Evolutionary conservation across 345 rosid species (phyloP), one percentile per base, ranked within the genome.

Genomic region (Citrus maxima): DNA sequence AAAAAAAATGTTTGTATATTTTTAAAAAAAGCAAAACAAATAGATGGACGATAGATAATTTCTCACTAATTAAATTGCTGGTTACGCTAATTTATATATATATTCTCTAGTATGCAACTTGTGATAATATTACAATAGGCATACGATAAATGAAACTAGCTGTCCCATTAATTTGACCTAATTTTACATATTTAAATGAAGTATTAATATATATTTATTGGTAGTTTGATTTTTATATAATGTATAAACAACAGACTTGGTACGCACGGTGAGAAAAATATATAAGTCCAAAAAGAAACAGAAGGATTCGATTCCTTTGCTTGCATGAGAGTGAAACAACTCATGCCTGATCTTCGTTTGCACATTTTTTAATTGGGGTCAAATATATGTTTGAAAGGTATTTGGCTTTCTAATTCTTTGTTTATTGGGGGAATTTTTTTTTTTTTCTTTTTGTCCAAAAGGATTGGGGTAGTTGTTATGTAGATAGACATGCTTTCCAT

Each of bases 1-100:
- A 34, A 34, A 34, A 32, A 35, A 35, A 35, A 35, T 35, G 7
- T 35, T 0, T 35, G 1, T 35, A 5, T 34, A 34, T 34, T 35
- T 35, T 35, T 35, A 0, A 5, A 35, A 35, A 35, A 5, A 0
- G 0, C 0, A 35, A 35, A 35, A 35, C 0, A 35, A 35, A 35
- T 6, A 32, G 5, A 4, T 32, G 5, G 34, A 5, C 6, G 6
- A 0, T 34, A 1, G 6, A 35, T 35, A 35, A 32, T 32, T 32
- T 32, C 5, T 4, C 5, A 4, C 34, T 32, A 32, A 32, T 32
- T 32, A 32, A 32, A 46, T 1, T 12, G 0, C 0, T 12, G 5
- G 46, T 12, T 13, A 46, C 1, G 16, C 51, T 46, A 34, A 5
- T 34, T 34, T 4, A 34, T 34, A 34, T 8, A 2, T 40, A 2